Evolutionary conservation across 2,329 filamentous ascomycete genomes (phyloP), one percentile per base, ranked within the genome.

Genomic region (Cytospora piceicola): DNA sequence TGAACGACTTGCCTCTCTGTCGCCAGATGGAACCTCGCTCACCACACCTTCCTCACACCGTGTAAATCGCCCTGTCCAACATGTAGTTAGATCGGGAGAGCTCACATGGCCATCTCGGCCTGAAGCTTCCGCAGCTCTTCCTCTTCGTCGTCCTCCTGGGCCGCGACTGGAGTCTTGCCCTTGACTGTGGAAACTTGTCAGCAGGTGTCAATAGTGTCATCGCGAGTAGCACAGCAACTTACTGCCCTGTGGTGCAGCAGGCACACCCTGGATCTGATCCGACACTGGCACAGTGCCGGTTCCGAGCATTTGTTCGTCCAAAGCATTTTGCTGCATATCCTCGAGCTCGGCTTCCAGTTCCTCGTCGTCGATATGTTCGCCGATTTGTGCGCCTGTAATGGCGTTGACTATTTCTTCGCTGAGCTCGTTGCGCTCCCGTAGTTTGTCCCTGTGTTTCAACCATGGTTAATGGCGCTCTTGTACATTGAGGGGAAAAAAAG

Each of bases 51-150:
- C n/a, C 29, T 51, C 29, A 15, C 54, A 46, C 34, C 34, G 22
- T 39, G 32, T 29, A 51, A 15, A 49, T 49, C 55, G 36, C 54
- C 29, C 3, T 66, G 22, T 42, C 29, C 56, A 27, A 39, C 30
- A 22, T 53, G 34, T 9, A 52, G 11, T 30, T 29, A 51, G 32
- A 52, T 24, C 30, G 22, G 1, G 57, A 58, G 51, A 27, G 39
- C 67, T 83, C 74, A 96, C 90, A 97, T 97, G 70, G 94, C 94
- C 94, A 98, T 98, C 79, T 97, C 94, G 42, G 93, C 94, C 77
- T 96, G 93, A 72, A 99, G 79, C 80, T 95, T 97, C 78, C 90
- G 88, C 75, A 98, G 83, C 81, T 98, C 94, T 73, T 90, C 94
- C 78, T 98, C 94, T 76, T 98, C 95, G 84, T 98, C 94, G 77